Conservation (phyloP, 1,284 basidiomycete species). For the Paramarasmius palmivorus region DNA sequence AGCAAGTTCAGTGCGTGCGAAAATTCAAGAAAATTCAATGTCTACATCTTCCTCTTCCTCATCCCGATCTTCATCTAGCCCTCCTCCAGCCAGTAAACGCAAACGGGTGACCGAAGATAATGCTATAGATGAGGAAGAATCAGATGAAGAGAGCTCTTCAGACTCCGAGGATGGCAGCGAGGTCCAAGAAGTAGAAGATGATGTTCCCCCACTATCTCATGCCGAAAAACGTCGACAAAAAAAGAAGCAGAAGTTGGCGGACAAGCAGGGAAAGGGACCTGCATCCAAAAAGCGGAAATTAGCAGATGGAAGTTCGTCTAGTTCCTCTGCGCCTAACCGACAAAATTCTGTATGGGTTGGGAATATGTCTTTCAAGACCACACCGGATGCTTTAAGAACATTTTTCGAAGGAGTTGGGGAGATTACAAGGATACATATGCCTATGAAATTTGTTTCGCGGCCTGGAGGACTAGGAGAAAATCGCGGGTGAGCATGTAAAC, state of each 20-base stretch:
- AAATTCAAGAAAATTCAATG: neutral
- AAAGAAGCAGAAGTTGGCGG: constrained; percentile 42
- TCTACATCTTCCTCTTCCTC: constrained; percentile 1
- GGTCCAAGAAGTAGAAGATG: constrained; percentile 16
- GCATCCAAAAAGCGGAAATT: constrained; percentile 49
- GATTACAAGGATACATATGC: constrained; percentile 76
- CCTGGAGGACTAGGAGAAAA: constrained; percentile 57
- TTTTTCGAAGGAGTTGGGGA: constrained; percentile 78
- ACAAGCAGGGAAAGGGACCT: constrained; percentile 18
- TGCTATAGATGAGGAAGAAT: constrained; percentile 5
- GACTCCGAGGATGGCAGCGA: constrained; percentile 15
- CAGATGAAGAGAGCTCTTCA: constrained; percentile 11
- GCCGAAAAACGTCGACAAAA: constrained; percentile 68
- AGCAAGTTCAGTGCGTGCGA: too few species aligned
- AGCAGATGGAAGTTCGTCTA: constrained; percentile 35
- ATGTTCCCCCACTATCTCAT: constrained; percentile 66
- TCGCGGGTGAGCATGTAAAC: constrained; percentile 53
- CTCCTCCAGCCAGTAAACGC: constrained; percentile 13
- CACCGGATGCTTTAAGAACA: constrained; percentile 62
- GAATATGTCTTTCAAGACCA: constrained; percentile 92
- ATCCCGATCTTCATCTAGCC: constrained; percentile 7
- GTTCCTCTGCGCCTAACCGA: constrained; percentile 38
- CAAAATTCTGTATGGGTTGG: constrained; percentile 95
- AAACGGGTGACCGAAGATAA: constrained; percentile 2
- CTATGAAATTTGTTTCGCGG: constrained; percentile 52